Percentiles rank a stretch among this genome's conserved stretches.
Evolutionary conservation across 805 yeast species (phyloP).

Genomic region (Saturnispora gosingensis): DNA sequence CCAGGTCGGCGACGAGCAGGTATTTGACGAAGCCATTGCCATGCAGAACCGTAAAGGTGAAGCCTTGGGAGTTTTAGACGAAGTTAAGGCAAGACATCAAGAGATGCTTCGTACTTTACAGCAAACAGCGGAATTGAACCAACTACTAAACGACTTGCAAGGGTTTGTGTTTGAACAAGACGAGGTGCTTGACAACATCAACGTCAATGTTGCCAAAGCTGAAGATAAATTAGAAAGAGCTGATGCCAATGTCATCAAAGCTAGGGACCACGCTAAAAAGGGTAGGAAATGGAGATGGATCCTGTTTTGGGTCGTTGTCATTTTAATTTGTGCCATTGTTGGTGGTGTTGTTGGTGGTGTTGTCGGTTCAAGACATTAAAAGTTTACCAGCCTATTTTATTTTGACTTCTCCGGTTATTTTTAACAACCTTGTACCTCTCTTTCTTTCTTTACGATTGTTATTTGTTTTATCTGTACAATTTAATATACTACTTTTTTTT

Average conservation of each 20-base stretch:
- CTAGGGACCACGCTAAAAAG: constrained; percentile 77
- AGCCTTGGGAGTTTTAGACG: constrained; percentile 89
- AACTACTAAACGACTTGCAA: constrained; percentile 93
- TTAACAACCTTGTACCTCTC: not conserved
- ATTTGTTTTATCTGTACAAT: not conserved
- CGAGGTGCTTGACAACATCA: constrained; percentile 72
- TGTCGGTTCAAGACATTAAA: constrained; percentile 25
- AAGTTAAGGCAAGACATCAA: constrained; percentile 91
- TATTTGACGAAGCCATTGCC: constrained; percentile 85
- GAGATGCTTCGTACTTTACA: constrained; percentile 91
- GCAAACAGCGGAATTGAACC: constrained; percentile 92
- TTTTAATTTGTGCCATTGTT: constrained; percentile 55
- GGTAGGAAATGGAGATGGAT: constrained; percentile 89
- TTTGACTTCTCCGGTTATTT: not conserved
- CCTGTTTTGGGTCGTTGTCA: constrained; percentile 57
- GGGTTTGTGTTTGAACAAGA: constrained; percentile 94
- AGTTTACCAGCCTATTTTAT: not conserved
- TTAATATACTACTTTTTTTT: not conserved
- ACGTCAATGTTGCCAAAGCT: constrained; percentile 71
- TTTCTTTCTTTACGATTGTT: not conserved
- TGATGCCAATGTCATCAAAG: constrained; percentile 86
- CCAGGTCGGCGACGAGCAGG: constrained; percentile 79
- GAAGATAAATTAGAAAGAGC: constrained; percentile 91
- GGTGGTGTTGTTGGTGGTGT: constrained; percentile 60
- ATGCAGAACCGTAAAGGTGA: constrained; percentile 87